A percentile compares a stretch with the other conserved stretches of the same genome.
Conservation (phyloP, 2,329 filamentous ascomycete genomes). For the Bimuria novae-zelandiae region DNA sequence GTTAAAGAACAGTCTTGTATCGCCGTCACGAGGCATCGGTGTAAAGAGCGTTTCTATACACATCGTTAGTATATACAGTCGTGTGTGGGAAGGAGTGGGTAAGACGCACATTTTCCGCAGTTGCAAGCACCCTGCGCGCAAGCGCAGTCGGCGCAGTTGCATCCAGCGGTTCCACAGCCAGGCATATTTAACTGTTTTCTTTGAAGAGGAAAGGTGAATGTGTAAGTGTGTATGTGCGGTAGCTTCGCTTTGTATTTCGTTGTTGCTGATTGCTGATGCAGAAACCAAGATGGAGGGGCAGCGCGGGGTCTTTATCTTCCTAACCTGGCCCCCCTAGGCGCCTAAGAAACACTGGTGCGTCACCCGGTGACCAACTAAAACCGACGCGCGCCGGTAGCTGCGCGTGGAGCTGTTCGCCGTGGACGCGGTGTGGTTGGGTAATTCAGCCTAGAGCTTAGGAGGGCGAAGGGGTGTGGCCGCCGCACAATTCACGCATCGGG, state of each 20-base stretch:
- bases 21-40: not conserved
- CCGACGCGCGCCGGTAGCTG: conserved; percentile 1
- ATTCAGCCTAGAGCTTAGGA: too few species aligned
- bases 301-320: conserved; percentile 14
- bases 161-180: conserved; percentile 35
- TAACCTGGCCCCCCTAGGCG: not conserved
- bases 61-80: too few species aligned
- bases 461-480: too few species aligned
- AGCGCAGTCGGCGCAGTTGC: conserved; percentile 35
- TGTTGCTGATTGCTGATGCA: not conserved
- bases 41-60: not conserved
- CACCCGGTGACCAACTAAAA: not conserved
- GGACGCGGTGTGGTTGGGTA: too few species aligned
- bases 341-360: too few species aligned
- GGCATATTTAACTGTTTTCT: conserved; percentile 23
- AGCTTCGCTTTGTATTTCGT: not conserved
- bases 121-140: conserved; percentile 36
- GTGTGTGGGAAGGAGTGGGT: too few species aligned
- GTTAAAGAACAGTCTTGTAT: not conserved
- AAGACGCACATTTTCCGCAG: conserved; percentile 30
- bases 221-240: too few species aligned
- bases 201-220: too few species aligned
- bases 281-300: conserved; percentile 6
- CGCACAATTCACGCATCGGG: conserved; percentile 12
- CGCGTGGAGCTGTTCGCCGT: too few species aligned